Percentiles rank a stretch among this genome's conserved stretches.
Conservation (phyloP, 1,284 basidiomycete genomes). For the Tetrapyrgos nigripes region DNA sequence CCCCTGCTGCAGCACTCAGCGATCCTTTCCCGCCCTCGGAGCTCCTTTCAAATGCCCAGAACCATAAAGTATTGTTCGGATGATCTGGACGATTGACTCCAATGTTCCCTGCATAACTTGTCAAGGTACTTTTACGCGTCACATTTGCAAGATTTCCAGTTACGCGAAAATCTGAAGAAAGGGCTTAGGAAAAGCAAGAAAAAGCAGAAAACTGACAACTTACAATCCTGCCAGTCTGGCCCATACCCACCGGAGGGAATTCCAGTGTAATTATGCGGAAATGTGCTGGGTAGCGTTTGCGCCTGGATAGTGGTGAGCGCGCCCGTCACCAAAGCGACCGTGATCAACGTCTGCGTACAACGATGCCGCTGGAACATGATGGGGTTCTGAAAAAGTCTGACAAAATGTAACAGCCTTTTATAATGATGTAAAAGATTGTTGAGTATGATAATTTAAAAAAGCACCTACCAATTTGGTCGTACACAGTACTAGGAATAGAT, state of each 20-base stretch:
- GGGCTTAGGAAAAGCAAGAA: background rate
- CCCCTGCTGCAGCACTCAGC: slow-evolving; percentile 9
- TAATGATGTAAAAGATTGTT: no score
- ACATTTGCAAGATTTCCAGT: slow-evolving; percentile 14
- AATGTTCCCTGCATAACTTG: slow-evolving; percentile 9
- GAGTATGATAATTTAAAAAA: no score
- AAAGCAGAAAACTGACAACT: background rate
- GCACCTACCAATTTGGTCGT: no score
- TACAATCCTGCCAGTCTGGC: slow-evolving; percentile 15
- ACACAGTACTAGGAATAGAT: no score
- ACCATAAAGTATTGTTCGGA: slow-evolving; percentile 17
- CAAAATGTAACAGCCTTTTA: no score
- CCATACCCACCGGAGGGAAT: slow-evolving; percentile 13
- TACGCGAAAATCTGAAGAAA: slow-evolving; percentile 14
- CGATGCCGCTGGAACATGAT: no score
- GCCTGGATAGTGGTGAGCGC: background rate
- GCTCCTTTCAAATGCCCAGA: slow-evolving; percentile 15
- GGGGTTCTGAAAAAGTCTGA: no score
- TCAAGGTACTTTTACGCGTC: slow-evolving; percentile 7
- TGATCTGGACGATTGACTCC: slow-evolving; percentile 1
- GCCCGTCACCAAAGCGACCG: no score
- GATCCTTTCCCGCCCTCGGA: slow-evolving; percentile 9
- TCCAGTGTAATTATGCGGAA: slow-evolving; percentile 18
- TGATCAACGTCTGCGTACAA: no score
- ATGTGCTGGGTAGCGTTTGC: slow-evolving; percentile 2